Base-by-base conservation (phyloP, 164 flowering plant species). In the Cinnamomum chago region DNA sequence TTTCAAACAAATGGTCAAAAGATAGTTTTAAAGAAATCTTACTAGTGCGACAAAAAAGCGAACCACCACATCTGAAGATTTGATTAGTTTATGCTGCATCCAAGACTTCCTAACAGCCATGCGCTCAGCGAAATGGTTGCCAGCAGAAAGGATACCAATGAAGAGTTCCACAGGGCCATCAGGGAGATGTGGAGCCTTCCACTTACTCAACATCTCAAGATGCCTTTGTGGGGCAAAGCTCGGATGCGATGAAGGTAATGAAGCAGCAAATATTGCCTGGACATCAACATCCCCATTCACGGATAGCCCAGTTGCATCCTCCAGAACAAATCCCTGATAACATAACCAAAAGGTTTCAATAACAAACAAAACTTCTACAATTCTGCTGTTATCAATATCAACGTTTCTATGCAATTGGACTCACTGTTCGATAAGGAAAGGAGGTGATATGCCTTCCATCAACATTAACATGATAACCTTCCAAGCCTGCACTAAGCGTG, bases 101-200 rank as follows among this genome's bases (percentile, higher is more conserved):
- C 99, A 95, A 10, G 99, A 86, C 84, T 90, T 93, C 85, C 99
- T 86, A 62, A 90, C 91, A 30, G 99, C 99, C 99, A 95, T 95
- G 51, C 99, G 80, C 84, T 95, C 99, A 20, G 93, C 89, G 85
- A 95, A 95, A 84, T 95, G 99, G 84, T 95, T 92, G 58, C 93
- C 98, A 3, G 99, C 99, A 64, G 99, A 95, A 69, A 95, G 97
- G 50, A 95, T 84, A 10, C 99, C 99, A 62, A 95, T 86, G 73
- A 95, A 95, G 65, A 95, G 83, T n/a, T 90, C 97, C 62, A 90
- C 92, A 0, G 88, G 89, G 15, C 82, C 85, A 66, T 84, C 85
- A 7, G 87, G 86, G 74, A 90, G 79, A 22, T 84, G 84, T 20
- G 96, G 93, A 23, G 97, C 95, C 75, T 84, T 75, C 99, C 99